Evolutionary conservation across 768 basidiomycete genomes (phyloP).

Genomic region (Nidula microcarpa): DNA sequence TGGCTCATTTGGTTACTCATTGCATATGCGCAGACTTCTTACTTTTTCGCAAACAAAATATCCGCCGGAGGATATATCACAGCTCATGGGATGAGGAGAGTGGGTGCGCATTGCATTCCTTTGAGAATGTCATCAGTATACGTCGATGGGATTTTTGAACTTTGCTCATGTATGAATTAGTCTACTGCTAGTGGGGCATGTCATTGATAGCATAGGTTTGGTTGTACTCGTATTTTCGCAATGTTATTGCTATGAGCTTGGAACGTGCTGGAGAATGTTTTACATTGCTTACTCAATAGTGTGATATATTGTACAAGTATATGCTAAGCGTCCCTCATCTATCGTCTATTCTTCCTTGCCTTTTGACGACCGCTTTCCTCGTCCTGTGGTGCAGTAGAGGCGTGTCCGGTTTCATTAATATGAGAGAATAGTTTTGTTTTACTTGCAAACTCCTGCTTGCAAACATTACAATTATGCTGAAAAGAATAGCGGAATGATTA

Average conservation of each 20-base stretch:
- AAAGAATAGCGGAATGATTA: conserved; percentile 1
- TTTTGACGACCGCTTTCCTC: conserved; percentile 25
- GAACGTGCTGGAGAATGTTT: too few relatives aligned
- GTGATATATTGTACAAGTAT: not conserved
- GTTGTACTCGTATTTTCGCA: too few relatives aligned
- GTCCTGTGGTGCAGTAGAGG: conserved; percentile 38
- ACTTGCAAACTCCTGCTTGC: conserved; percentile 57
- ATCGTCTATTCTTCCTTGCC: conserved; percentile 33
- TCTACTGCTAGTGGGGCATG: too few relatives aligned
- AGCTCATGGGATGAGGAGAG: conserved; percentile 82
- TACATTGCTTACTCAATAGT: too few relatives aligned
- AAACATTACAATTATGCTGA: conserved; percentile 64
- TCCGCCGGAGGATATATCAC: conserved; percentile 88
- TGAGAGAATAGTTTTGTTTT: conserved; percentile 76
- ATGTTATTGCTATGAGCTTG: too few relatives aligned
- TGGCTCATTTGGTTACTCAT: not conserved
- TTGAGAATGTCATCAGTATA: too few relatives aligned
- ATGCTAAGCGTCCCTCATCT: conserved; percentile 1
- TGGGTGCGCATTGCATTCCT: too few relatives aligned
- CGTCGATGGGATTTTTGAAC: too few relatives aligned
- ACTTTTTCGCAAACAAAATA: conserved; percentile 97
- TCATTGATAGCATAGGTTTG: too few relatives aligned
- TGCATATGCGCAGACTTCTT: conserved; percentile 56
- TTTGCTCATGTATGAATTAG: too few relatives aligned
- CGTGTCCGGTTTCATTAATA: conserved; percentile 69